These are phyloP conservation scores for Monosporascus ibericus DNA, from an alignment of 2,329 filamentous ascomycete genomes.

Conservation along the genomic window DNA sequence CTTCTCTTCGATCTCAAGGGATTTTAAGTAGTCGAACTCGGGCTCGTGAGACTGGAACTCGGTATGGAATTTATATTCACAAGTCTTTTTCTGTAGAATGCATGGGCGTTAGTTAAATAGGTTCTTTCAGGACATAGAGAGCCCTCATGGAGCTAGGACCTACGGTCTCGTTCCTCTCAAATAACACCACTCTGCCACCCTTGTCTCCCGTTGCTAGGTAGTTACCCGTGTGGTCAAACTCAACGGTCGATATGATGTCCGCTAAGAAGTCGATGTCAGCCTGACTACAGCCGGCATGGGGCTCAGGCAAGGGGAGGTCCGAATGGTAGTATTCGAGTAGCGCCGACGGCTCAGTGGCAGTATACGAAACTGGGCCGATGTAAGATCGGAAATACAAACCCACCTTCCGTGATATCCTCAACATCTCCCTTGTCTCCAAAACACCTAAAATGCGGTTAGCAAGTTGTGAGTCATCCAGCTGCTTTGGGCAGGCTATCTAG, in stretches of 20 bases:
- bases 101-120: slow-evolving; percentile 7
- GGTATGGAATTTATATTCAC: slow-evolving; percentile 99
- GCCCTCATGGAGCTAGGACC: slow-evolving; percentile 25
- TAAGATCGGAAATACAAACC: slow-evolving; percentile 13
- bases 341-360: background rate
- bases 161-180: slow-evolving; percentile 94
- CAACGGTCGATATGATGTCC: slow-evolving; percentile 87
- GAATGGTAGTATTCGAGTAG: background rate
- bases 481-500: too few species aligned
- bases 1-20: slow-evolving; percentile 98
- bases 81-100: slow-evolving; percentile 84
- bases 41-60: slow-evolving; percentile 99
- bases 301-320: background rate
- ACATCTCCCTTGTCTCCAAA: slow-evolving; percentile 99
- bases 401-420: slow-evolving; percentile 96
- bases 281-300: slow-evolving; percentile 2
- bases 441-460: slow-evolving; percentile 54
- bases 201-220: slow-evolving; percentile 89
- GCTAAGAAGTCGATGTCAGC: slow-evolving; percentile 42
- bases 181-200: slow-evolving; percentile 77
- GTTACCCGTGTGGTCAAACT: slow-evolving; percentile 86
- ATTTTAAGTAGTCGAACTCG: slow-evolving; percentile 99
- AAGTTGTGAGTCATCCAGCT: background rate
- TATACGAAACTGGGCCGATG: background rate
- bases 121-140: background rate